Conservation (phyloP, 805 yeast genomes). For the Sugiyamaella mastotermitis region DNA sequence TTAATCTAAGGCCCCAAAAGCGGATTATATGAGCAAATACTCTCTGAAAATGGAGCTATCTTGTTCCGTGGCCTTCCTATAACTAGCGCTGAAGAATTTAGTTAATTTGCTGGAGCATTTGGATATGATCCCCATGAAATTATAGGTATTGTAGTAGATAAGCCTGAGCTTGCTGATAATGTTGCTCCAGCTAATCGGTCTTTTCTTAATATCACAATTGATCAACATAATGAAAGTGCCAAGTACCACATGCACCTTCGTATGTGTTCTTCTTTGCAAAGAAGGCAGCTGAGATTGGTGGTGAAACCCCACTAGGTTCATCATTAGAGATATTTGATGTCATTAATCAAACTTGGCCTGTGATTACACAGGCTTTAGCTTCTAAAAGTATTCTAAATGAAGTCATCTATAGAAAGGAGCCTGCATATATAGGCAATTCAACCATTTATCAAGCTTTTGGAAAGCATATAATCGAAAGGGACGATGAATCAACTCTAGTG, state of each 20-base stretch:
- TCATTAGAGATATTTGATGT: constrained; percentile 7
- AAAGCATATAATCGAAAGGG: constrained; percentile 9
- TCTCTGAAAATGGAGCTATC: constrained; percentile 11
- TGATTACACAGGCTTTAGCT: constrained; percentile 7
- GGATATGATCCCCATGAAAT: constrained; percentile 15
- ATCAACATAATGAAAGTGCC: constrained; percentile 11
- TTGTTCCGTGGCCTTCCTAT: constrained; percentile 10
- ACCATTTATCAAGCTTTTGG: constrained; percentile 12
- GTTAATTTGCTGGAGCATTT: constrained; percentile 9
- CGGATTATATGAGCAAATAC: too few relatives aligned
- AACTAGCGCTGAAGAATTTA: constrained; percentile 9
- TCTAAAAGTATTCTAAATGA: constrained; percentile 7
- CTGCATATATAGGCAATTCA: constrained; percentile 7
- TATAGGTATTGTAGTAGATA: constrained; percentile 10
- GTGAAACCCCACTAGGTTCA: constrained; percentile 10
- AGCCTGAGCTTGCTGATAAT: constrained; percentile 12
- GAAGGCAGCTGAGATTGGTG: constrained; percentile 9
- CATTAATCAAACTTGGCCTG: constrained; percentile 6
- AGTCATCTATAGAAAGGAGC: constrained; percentile 1
- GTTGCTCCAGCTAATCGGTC: constrained; percentile 13
- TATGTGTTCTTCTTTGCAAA: constrained; percentile 10
- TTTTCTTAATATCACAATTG: constrained; percentile 3
- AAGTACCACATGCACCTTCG: constrained; percentile 12
- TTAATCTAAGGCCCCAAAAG: too few relatives aligned
- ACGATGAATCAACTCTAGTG: constrained; percentile 2